These are phyloP conservation scores for Cornus florida DNA, from an alignment of 148 eudicot genomes.

Conservation along the genomic window DNA sequence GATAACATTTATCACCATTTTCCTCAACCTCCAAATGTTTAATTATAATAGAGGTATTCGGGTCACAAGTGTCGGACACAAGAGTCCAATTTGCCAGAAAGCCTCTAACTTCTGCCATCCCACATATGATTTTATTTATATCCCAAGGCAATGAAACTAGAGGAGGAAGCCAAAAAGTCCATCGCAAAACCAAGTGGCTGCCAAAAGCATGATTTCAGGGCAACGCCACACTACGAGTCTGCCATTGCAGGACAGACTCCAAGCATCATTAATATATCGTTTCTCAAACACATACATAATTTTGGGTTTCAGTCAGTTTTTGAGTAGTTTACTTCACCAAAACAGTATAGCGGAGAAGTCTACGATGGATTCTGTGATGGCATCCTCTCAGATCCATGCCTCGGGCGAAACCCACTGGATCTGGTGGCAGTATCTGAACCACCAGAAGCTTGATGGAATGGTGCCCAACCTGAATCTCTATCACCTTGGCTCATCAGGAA, in stretches of 20 bases:
- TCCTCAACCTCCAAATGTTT: too few species aligned
- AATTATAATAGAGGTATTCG: too few species aligned
- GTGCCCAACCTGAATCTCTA: slow-evolving; percentile 62
- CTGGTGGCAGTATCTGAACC: slow-evolving; percentile 30
- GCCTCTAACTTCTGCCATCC: not conserved
- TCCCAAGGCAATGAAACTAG: slow-evolving; percentile 22
- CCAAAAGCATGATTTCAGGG: slow-evolving; percentile 18
- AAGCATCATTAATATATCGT: slow-evolving; percentile 27
- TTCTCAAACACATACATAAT: slow-evolving; percentile 26
- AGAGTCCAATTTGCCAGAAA: not conserved
- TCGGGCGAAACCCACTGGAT: slow-evolving; percentile 52
- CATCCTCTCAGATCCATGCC: slow-evolving; percentile 67
- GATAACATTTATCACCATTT: too few species aligned
- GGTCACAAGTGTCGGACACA: not conserved
- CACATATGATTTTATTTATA: slow-evolving; percentile 10
- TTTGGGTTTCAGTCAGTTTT: slow-evolving; percentile 27
- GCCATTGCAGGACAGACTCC: slow-evolving; percentile 21
- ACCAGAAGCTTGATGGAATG: slow-evolving; percentile 37
- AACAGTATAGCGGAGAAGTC: slow-evolving; percentile 23
- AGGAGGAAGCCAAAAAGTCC: slow-evolving; percentile 28
- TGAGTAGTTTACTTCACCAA: slow-evolving; percentile 27
- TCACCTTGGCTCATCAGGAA: slow-evolving; percentile 50
- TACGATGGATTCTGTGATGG: slow-evolving; percentile 67
- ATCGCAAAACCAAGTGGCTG: slow-evolving; percentile 17
- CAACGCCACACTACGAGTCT: slow-evolving; percentile 29